Evolutionary conservation across 768 basidiomycete genomes (phyloP).

Genomic region (Cystofilobasidium ferigula): DNA sequence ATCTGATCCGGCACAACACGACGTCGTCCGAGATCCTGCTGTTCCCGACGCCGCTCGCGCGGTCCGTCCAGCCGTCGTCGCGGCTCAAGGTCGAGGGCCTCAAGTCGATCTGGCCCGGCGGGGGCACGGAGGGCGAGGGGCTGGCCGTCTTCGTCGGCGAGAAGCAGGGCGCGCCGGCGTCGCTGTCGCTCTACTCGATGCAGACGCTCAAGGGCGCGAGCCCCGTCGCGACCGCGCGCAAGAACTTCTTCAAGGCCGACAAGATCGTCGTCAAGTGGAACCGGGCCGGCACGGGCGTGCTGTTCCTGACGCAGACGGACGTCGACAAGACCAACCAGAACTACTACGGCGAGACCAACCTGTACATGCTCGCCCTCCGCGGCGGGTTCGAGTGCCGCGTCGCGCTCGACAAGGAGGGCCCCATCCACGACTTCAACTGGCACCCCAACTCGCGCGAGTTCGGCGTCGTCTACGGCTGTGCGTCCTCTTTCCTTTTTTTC

Average conservation of each 20-base stretch:
- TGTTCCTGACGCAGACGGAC: conserved; percentile 87
- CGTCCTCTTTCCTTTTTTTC: conserved; percentile 36
- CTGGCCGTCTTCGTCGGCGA: conserved; percentile 88
- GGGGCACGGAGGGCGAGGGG: conserved; percentile 28
- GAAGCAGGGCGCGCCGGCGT: conserved; percentile 57
- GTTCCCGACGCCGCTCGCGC: conserved; percentile 27
- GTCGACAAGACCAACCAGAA: conserved; percentile 95
- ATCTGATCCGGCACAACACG: conserved; percentile 32
- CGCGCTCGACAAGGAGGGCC: conserved; percentile 78
- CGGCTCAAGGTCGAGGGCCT: conserved; percentile 25
- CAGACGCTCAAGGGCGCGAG: conserved; percentile 35
- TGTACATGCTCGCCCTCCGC: conserved; percentile 82
- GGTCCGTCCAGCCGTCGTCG: conserved; percentile 2
- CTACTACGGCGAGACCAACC: conserved; percentile 93
- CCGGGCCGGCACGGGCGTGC: conserved; percentile 75
- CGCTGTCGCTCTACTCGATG: conserved; percentile 14
- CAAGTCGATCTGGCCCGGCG: conserved; percentile 25
- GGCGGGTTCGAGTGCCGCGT: conserved; percentile 91
- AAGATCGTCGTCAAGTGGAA: conserved; percentile 93
- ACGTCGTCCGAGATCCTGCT: conserved; percentile 32
- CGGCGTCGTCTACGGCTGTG: conserved; percentile 90
- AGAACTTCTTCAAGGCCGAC: conserved; percentile 94
- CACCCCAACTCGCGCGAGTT: conserved; percentile 95
- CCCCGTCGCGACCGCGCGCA: conserved; percentile 62
- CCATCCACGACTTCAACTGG: conserved; percentile 94